These are phyloP conservation scores for Sporisorium scitamineum DNA, from an alignment of 1,284 basidiomycete genomes.

Conservation along the genomic window DNA sequence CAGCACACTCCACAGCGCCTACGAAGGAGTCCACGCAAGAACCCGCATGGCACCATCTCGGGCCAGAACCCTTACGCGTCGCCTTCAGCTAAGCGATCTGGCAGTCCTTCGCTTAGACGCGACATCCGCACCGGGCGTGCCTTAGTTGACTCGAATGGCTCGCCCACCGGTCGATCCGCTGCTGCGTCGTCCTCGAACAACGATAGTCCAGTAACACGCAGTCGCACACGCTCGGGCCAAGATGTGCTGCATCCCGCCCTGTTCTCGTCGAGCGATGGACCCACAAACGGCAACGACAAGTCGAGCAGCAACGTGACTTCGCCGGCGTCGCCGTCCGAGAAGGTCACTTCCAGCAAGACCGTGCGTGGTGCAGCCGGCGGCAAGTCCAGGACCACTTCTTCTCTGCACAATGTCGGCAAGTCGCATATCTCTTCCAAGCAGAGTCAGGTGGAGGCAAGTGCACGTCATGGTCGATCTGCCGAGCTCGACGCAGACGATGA, in stretches of 20 bases:
- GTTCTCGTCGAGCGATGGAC: conserved; percentile 48
- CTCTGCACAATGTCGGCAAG: conserved; percentile 19
- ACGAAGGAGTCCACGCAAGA: conserved; percentile 65
- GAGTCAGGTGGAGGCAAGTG: conserved; percentile 16
- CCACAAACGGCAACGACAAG: conserved; percentile 19
- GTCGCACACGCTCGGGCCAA: conserved; percentile 41
- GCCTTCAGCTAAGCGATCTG: conserved; percentile 16
- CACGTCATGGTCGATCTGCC: conserved; percentile 3
- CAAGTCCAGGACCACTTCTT: conserved; percentile 20
- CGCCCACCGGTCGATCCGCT: conserved; percentile 13
- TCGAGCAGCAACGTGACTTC: conserved; percentile 55
- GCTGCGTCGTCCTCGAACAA: conserved; percentile 26
- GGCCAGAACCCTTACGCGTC: conserved; percentile 64
- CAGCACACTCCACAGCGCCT: conserved; percentile 25
- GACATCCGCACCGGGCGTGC: conserved; percentile 10
- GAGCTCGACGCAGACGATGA: conserved; percentile 26
- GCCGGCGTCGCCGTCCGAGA: conserved; percentile 44
- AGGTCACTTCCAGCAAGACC: conserved; percentile 11
- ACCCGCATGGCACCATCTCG: conserved; percentile 58
- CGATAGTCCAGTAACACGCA: conserved; percentile 54
- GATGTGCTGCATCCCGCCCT: conserved; percentile 47
- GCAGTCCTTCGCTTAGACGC: conserved; percentile 27
- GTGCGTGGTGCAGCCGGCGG: conserved; percentile 4
- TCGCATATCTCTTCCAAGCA: conserved; percentile 19
- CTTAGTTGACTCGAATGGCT: conserved; percentile 9